Evolutionary conservation across 306 rosid species (phyloP).

Genomic region (Oxytropis ochrocephala): DNA sequence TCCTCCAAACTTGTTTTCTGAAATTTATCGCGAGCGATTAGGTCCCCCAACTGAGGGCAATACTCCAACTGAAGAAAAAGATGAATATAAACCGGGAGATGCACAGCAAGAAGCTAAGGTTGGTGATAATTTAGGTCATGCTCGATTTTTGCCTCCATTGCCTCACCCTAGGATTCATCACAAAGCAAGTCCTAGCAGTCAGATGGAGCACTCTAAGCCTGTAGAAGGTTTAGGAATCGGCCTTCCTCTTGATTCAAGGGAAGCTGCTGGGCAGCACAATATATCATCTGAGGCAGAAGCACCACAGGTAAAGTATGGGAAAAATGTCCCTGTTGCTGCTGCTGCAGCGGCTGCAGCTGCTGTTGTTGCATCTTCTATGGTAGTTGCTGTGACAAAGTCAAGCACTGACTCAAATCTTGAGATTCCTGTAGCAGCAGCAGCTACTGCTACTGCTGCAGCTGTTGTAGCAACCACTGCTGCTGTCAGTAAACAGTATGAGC

Average conservation of each 20-base stretch:
- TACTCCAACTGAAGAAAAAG: conserved; percentile 38
- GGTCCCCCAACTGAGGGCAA: conserved; percentile 40
- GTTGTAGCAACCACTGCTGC: conserved; percentile 97
- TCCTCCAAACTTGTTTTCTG: conserved; percentile 85
- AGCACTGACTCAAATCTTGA: conserved; percentile 56
- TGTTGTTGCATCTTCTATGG: conserved; percentile 96
- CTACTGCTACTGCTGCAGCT: conserved; percentile 98
- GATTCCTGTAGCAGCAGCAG: conserved; percentile 97
- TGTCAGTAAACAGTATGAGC: conserved; percentile 82
- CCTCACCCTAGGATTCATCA: conserved; percentile 43
- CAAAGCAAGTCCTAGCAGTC: conserved; percentile 52
- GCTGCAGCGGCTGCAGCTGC: conserved; percentile 98
- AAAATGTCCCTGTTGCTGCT: conserved; percentile 89
- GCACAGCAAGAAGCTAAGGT: conserved; percentile 29
- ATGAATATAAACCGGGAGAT: conserved; percentile 31
- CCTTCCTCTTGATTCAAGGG: conserved; percentile 45
- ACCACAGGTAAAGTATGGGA: conserved; percentile 52
- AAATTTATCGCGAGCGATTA: conserved; percentile 57
- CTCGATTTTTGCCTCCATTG: conserved; percentile 67
- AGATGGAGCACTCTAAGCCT: conserved; percentile 42
- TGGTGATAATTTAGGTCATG: conserved; percentile 30
- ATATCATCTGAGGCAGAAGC: conserved; percentile 41
- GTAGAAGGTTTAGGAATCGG: conserved; percentile 53
- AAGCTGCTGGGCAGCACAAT: conserved; percentile 38
- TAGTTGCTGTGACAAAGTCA: conserved; percentile 78